phyloP scores from a whole-genome alignment of 805 yeast genomes.

The Barnettozyma sucrosica region DNA sequence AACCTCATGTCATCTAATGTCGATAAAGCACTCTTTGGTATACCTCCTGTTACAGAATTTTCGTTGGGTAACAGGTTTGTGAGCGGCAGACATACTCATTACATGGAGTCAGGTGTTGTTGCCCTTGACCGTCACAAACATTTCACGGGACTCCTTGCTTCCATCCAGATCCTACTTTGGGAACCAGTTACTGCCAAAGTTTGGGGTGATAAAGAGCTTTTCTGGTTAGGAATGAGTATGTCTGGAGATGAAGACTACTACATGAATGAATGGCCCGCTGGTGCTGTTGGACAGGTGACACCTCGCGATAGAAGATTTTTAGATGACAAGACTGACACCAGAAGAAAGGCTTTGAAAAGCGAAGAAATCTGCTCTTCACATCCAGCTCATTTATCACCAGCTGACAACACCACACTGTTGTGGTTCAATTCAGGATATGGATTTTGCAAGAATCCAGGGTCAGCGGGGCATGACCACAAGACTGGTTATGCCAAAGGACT shows the following conservation, averaged over 20 bases:
- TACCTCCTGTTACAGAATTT: constrained; percentile 31
- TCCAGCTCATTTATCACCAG: constrained; percentile 50
- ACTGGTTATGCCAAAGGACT: constrained; percentile 16
- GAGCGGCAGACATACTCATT: constrained; percentile 33
- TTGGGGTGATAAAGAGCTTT: constrained; percentile 66
- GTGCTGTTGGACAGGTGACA: constrained; percentile 46
- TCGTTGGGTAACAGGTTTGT: constrained; percentile 36
- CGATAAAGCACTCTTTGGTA: constrained; percentile 31
- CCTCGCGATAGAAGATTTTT: constrained; percentile 14
- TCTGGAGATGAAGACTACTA: constrained; percentile 49
- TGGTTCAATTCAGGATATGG: constrained; percentile 61
- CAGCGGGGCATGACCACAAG: constrained; percentile 28
- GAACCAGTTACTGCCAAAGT: constrained; percentile 38
- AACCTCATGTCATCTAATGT: constrained; percentile 38
- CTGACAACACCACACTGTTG: constrained; percentile 40
- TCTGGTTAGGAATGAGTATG: constrained; percentile 55
- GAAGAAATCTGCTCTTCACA: constrained; percentile 53
- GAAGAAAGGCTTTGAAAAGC: constrained; percentile 18
- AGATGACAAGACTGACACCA: constrained; percentile 14
- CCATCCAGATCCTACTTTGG: constrained; percentile 35
- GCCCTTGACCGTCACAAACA: constrained; percentile 42
- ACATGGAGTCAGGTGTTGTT: constrained; percentile 42
- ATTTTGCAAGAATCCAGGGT: constrained; percentile 34
- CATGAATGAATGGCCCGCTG: constrained; percentile 49
- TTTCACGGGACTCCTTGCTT: constrained; percentile 41